Percentiles rank a stretch among this genome's conserved stretches.
Conservation (phyloP, 2,329 filamentous ascomycete genomes). For the Colletotrichum godetiae region DNA sequence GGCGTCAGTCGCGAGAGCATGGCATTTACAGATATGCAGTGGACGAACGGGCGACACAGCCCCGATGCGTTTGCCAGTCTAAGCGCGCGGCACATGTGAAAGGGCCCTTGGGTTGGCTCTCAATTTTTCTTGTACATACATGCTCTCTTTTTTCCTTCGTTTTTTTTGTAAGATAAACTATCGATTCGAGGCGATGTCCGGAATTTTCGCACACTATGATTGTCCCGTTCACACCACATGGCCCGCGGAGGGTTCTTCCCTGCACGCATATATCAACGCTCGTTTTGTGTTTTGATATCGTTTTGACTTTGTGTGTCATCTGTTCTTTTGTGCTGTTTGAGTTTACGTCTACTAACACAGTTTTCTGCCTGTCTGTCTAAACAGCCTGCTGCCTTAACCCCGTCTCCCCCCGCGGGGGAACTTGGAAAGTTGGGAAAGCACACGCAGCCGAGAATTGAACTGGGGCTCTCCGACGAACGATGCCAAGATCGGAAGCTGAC, state of each 20-base stretch:
- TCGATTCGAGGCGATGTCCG: not conserved
- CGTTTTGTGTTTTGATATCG: not conserved
- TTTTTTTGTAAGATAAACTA: constrained; percentile 20
- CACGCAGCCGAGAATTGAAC: not conserved
- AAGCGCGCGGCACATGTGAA: constrained; percentile 67
- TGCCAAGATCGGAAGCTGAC: constrained; percentile 17
- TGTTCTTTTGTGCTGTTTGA: not conserved
- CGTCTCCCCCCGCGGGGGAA: too few species aligned
- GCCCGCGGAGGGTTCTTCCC: not conserved
- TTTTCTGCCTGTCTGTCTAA: too few species aligned
- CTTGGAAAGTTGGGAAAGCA: not conserved
- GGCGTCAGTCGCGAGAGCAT: constrained; percentile 79
- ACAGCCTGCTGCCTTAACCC: too few species aligned
- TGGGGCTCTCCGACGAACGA: not conserved
- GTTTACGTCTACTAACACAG: not conserved
- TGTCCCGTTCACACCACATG: constrained; percentile 5
- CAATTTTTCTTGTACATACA: constrained; percentile 25
- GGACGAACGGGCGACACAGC: constrained; percentile 78
- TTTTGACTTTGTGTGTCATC: not conserved
- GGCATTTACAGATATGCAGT: constrained; percentile 71
- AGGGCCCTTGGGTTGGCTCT: not conserved
- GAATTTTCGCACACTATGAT: not conserved
- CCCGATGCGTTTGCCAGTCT: constrained; percentile 84
- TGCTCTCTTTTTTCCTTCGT: not conserved
- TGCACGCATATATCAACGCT: not conserved